These are phyloP conservation scores for Pseudocercospora fijiensis DNA, from an alignment of 2,329 filamentous ascomycete genomes.

Conservation along the genomic window DNA sequence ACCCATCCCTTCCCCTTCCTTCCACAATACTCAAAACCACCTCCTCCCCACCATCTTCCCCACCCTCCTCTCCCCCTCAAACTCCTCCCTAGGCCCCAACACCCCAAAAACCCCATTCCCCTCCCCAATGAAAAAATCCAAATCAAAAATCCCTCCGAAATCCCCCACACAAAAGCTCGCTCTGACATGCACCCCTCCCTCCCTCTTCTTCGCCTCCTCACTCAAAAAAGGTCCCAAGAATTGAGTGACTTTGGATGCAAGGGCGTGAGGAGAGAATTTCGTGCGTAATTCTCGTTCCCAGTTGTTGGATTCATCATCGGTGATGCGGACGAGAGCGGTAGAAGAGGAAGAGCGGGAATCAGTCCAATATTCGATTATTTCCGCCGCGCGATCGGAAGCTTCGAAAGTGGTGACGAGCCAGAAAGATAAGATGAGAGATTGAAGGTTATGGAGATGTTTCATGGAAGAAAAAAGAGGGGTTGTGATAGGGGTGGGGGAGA, in stretches of 20 bases:
- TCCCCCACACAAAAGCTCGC: conserved; percentile 48
- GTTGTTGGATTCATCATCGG: conserved; percentile 37
- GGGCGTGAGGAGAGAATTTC: conserved; percentile 41
- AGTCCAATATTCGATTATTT: conserved; percentile 49
- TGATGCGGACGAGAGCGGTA: conserved; percentile 40
- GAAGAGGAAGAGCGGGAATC: conserved; percentile 42
- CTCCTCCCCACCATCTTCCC: conserved; percentile 45
- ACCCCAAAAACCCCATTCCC: conserved; percentile 42
- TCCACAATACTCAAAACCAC: conserved; percentile 48
- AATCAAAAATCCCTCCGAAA: conserved; percentile 46
- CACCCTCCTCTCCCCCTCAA: conserved; percentile 43
- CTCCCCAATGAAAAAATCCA: conserved; percentile 46
- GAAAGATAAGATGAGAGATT: conserved; percentile 44
- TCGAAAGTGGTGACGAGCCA: conserved; percentile 47
- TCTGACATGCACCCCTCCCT: conserved; percentile 45
- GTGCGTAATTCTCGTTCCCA: conserved; percentile 46
- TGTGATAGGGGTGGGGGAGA: conserved; percentile 41
- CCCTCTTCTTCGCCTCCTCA: conserved; percentile 41
- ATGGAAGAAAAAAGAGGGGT: conserved; percentile 42
- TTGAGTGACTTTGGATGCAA: conserved; percentile 43
- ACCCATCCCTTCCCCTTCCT: too few species aligned
- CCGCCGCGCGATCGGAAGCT: conserved; percentile 38
- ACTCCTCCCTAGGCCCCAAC: conserved; percentile 47
- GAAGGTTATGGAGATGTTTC: conserved; percentile 45
- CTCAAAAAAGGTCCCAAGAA: conserved; percentile 46